These are phyloP conservation scores for Solanum virginianum DNA, from an alignment of 257 asterid genomes.

Conservation along the genomic window DNA sequence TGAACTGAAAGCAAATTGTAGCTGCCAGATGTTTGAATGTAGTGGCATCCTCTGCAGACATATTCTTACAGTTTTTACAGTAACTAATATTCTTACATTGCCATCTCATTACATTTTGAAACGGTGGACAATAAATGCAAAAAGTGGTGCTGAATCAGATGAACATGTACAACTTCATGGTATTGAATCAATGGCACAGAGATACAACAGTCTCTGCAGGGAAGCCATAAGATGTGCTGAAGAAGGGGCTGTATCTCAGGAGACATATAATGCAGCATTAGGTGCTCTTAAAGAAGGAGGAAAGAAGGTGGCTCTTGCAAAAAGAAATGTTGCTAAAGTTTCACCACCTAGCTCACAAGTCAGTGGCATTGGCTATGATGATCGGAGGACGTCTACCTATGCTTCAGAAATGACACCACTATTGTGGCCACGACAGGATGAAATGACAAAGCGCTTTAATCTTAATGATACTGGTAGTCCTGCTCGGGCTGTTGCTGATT, in stretches of 20 bases:
- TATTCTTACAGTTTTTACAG: slow-evolving; percentile 86
- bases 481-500: slow-evolving; percentile 28
- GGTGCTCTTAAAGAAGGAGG: slow-evolving; percentile 57
- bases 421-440: slow-evolving; percentile 80
- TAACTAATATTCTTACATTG: slow-evolving; percentile 77
- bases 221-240: slow-evolving; percentile 78
- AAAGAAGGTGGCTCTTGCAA: slow-evolving; percentile 51
- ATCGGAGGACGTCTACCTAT: slow-evolving; percentile 23
- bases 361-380: slow-evolving; percentile 42
- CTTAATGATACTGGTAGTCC: slow-evolving; percentile 45
- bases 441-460: slow-evolving; percentile 38
- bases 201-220: slow-evolving; percentile 68
- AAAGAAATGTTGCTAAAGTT: slow-evolving; percentile 47
- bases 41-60: slow-evolving; percentile 87
- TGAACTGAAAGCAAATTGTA: slow-evolving; percentile 70
- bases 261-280: slow-evolving; percentile 53
- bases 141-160: slow-evolving; percentile 34
- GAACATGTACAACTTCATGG: slow-evolving; percentile 32
- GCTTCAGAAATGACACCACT: slow-evolving; percentile 47
- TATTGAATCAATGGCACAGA: slow-evolving; percentile 34
- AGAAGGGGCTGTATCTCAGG: slow-evolving; percentile 66
- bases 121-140: slow-evolving; percentile 90
- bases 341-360: slow-evolving; percentile 44
- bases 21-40: slow-evolving; percentile 84
- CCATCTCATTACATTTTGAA: slow-evolving; percentile 76